A percentile compares a stretch with the other conserved stretches of the same genome.
Evolutionary conservation across 75 land plant species (phyloP).

Genomic region (Cunninghamia lanceolata): DNA sequence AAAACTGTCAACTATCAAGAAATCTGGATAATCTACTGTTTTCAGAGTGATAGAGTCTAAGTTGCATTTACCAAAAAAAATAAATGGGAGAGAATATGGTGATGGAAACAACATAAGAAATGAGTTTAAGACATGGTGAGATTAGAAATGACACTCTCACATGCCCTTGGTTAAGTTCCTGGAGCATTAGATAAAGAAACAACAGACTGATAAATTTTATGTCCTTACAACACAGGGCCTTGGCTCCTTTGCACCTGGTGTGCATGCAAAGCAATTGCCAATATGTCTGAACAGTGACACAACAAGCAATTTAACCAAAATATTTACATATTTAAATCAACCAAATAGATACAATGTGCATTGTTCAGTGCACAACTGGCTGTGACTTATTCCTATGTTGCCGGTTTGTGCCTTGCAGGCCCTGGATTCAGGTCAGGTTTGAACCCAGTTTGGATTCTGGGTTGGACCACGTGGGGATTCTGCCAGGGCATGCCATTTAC

Average conservation of each 20-base stretch:
- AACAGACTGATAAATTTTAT: background rate
- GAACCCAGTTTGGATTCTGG: background rate
- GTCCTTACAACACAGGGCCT: background rate
- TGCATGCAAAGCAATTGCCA: background rate
- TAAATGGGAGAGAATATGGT: background rate
- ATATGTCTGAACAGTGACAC: background rate
- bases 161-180: background rate
- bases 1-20: background rate
- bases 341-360: background rate
- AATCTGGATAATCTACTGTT: background rate
- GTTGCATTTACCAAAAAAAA: background rate
- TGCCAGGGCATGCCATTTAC: no score
- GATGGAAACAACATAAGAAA: constrained; percentile 5
- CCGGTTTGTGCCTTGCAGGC: no score
- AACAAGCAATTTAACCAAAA: background rate
- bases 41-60: background rate
- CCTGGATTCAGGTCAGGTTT: background rate
- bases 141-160: background rate
- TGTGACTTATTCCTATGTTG: background rate
- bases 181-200: background rate
- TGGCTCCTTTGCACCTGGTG: background rate
- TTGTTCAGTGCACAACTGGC: background rate
- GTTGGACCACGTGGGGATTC: background rate
- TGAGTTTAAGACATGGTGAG: background rate
- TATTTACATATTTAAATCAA: background rate